Evolutionary conservation across 2,329 filamentous ascomycete species (phyloP), one percentile per base, ranked within the genome.

Genomic region (Ascosphaera pollenicola): DNA sequence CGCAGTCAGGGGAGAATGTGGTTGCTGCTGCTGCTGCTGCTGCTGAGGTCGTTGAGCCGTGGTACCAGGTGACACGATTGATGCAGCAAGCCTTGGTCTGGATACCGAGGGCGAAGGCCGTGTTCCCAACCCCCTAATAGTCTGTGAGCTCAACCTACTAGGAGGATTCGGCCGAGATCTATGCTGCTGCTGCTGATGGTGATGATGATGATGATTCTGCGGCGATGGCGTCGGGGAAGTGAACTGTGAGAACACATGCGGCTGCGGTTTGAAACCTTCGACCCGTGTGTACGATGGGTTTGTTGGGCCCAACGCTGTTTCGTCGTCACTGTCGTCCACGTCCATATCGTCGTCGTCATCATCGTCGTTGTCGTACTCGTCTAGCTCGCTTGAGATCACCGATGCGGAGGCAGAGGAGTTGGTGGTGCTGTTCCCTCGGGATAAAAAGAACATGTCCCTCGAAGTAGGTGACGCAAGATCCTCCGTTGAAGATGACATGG

Each of bases 171-270:
- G 30, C n/a, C 30, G 30, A 32, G 30, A n/a, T 13, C 30, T 32
- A 32, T 32, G 30, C n/a, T 32, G 30, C 30, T 32, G 30, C 6
- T 32, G 11, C 30, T 32, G 30, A n/a, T n/a, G n/a, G n/a, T n/a
- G n/a, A n/a, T n/a, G n/a, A n/a, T n/a, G n/a, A n/a, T n/a, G n/a
- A n/a, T n/a, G n/a, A 13, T 5, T 13, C 30, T 32, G 4, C n/a
- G 30, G 11, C n/a, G 30, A n/a, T 13, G 30, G 5, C 30, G 10
- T 32, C 8, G 65, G 66, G 11, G 64, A 63, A 1, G 79, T 78
- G 2, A 83, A 83, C 51, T 93, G 84, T 0, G 83, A 80, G 55
- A 94, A 94, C 30, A 79, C 83, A 51, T 94, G 93, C 5, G 85
- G 85, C 50, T 92, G 83, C 8, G 87, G 87, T 17, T 76, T 78